Evolutionary conservation across 2,329 filamentous ascomycete genomes (phyloP), one percentile per base, ranked within the genome.

Genomic region (Clarireedia paspali): DNA sequence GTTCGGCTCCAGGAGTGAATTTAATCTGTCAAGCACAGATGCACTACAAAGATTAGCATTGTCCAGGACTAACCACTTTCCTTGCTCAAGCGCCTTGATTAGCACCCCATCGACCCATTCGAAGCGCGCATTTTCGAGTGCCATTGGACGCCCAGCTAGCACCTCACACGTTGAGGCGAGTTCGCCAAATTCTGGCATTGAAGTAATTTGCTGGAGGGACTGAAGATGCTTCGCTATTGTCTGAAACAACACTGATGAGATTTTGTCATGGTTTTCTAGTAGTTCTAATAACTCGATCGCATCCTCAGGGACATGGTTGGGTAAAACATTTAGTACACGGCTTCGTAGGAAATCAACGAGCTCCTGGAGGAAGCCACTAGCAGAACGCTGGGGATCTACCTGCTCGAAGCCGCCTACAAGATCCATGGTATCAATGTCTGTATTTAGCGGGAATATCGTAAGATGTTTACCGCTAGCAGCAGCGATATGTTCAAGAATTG

Each of bases 1-100:
- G 66, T 91, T 86, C 0, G 91, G 91, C 69, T 99, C 94, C 6
- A 97, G 85, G 7, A 99, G 75, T 0, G 94, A 97, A 70, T 99
- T 99, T 51, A 99, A 75, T 59, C 95, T 82, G 71, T 99, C 94
- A 9, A 99, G 79, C 1, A 99, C 94, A 6, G 92, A 96, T 24
- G 92, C 87, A 66, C 88, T 96, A 74, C 95, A 99, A 56, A 99
- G 80, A 67, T 99, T 99, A 58, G 95, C 94, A 71, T 99, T 96
- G 71, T 99, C 94, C 23, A 99, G 82, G 10, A 99, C 85, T 17
- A 99, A 77, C 94, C 94, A 99, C 59, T 91, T 82, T 14, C 94
- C 94, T 63, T 86, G 77, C 66, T 95, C 81, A 10, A 97, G 77
- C 44, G 94, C 92, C 64, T 91, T 87, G 48, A 97, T 87, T 45